Conservation (phyloP, 768 basidiomycete genomes). For the Pholiota microspora region DNA sequence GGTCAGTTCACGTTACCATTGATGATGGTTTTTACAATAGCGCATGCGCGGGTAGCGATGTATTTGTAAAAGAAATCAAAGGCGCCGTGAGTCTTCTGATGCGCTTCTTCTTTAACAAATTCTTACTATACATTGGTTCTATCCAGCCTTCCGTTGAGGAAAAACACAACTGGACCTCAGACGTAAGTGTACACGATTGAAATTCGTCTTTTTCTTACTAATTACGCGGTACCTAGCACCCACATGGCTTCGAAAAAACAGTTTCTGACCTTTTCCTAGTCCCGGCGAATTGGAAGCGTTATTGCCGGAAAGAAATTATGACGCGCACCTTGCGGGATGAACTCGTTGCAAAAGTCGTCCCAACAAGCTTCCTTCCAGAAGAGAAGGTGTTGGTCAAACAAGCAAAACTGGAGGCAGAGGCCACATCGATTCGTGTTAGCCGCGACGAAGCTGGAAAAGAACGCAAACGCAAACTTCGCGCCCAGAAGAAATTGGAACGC, state of each 20-base stretch:
- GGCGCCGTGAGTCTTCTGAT: conserved; percentile 1
- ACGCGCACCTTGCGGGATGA: conserved; percentile 6
- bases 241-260: conserved; percentile 7
- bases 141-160: conserved; percentile 7
- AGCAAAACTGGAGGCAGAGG: conserved; percentile 8
- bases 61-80: conserved; percentile 8
- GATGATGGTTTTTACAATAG: conserved; percentile 10
- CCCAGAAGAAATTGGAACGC: conserved; percentile 4
- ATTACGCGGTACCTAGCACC: conserved; percentile 4
- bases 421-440: neutral
- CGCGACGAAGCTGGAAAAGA: conserved; percentile 11
- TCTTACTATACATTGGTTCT: neutral
- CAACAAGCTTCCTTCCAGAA: conserved; percentile 3
- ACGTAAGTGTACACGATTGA: conserved; percentile 1
- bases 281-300: conserved; percentile 10
- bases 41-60: conserved; percentile 5
- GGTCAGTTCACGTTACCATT: conserved; percentile 12
- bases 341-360: conserved; percentile 7
- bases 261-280: conserved; percentile 9
- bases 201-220: neutral
- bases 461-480: conserved; percentile 6
- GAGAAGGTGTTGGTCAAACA: conserved; percentile 3
- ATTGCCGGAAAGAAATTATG: conserved; percentile 10
- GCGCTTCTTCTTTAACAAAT: neutral
- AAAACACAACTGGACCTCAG: conserved; percentile 11